Conservation (phyloP, 1,284 basidiomycete species). For the Puccinia horiana region DNA sequence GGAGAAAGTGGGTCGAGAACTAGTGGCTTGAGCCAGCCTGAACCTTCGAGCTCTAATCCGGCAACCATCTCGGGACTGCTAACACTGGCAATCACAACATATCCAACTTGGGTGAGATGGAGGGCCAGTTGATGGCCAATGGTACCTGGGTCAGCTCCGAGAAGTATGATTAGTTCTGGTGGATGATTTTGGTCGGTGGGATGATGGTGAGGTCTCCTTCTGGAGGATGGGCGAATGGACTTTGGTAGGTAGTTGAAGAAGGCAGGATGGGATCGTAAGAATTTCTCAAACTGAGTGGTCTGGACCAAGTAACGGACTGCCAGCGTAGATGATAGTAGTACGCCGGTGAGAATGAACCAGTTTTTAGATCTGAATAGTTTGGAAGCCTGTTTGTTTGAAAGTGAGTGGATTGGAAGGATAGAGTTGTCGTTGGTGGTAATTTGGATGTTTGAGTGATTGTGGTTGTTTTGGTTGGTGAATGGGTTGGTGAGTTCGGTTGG, state of each 20-base stretch:
- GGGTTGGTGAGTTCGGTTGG: not conserved
- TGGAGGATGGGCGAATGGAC: not conserved
- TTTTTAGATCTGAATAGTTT: not conserved
- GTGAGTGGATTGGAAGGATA: not conserved
- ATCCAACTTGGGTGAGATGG: constrained; percentile 13
- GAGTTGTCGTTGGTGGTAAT: not conserved
- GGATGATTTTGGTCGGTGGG: not conserved
- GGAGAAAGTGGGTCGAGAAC: constrained; percentile 26
- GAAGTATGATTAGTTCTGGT: constrained; percentile 27
- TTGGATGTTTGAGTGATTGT: not conserved
- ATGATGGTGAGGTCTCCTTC: not conserved
- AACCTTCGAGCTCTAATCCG: not conserved
- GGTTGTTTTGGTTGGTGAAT: not conserved
- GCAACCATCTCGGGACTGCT: not conserved
- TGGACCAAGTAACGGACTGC: not conserved
- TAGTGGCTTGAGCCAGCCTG: constrained; percentile 35
- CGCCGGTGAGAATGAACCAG: not conserved
- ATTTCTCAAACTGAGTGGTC: not conserved
- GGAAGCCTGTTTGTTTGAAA: not conserved
- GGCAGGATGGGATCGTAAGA: constrained; percentile 17
- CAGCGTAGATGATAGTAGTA: not conserved
- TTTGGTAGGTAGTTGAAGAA: not conserved
- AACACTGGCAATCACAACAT: constrained; percentile 32
- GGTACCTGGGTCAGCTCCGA: constrained; percentile 36
- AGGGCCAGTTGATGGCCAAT: constrained; percentile 17